Evolutionary conservation across 1,284 basidiomycete species (phyloP), one percentile per base, ranked within the genome.

Genomic region (Ustilago hordei): DNA sequence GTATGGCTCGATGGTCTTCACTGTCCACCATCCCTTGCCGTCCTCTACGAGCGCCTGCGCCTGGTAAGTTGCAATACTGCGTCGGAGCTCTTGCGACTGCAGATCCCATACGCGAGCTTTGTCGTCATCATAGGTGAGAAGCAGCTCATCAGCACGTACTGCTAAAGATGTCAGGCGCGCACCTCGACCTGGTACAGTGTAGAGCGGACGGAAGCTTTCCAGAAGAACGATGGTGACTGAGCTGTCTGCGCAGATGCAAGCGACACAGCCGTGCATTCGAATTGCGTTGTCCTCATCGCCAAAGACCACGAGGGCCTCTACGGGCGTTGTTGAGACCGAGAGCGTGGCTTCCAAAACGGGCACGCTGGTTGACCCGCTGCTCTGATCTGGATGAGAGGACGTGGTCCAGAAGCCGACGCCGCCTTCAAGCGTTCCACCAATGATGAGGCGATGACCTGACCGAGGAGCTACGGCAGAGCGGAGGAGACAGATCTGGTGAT

Each of bases 61-160:
- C 80, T 93, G 94, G 48, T 92, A 92, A 2, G 89, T 82, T 4
- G 89, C 90, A 88, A 94, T 93, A 0, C 94, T 93, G 45, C 95
- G 88, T 88, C 94, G 90, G 79, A 98, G 92, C 83, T 97, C 95
- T 59, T 90, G 90, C 0, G 91, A 92, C 67, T 91, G 90, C n/a
- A 92, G 87, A 83, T 97, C 93, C 95, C 96, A 99, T 1, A 95
- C 87, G 35, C 96, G 89, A 3, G 93, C 93, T 63, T 92, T 91
- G 3, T 90, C 90, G 74, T 93, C 91, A 2, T 89, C 88, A 84
- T 97, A 98, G 1, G 92, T 87, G 7, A 96, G 87, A 55, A 97
- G 84, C 31, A 98, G 87, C 75, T 93, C 91, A 63, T 92, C 77
- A 15, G 89, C 91, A 2, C 90, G 89, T 2, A 94, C 86, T 75